Percentiles rank a stretch among this genome's conserved stretches.
Evolutionary conservation across 768 basidiomycete species (phyloP).

Genomic region (Leccinum imitatum): DNA sequence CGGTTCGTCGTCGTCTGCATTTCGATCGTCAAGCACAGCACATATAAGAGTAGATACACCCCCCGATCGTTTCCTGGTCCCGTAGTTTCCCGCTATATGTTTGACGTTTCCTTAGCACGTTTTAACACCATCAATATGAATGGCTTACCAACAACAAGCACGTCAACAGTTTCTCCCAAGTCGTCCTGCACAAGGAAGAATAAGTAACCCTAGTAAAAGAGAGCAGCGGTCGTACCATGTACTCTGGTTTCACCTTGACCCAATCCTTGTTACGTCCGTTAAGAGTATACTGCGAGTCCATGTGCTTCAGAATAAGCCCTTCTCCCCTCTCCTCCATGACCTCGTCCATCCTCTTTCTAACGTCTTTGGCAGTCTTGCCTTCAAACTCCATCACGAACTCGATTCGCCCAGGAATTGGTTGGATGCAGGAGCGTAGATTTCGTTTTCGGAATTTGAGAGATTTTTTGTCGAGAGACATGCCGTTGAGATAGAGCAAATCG

Average conservation of each 20-base stretch:
- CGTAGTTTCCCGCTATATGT: constrained; percentile 77
- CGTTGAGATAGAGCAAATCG: constrained; percentile 88
- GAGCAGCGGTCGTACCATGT: constrained; percentile 54
- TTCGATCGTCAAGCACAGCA: constrained; percentile 80
- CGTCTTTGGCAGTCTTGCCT: constrained; percentile 79
- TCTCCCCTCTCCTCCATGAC: constrained; percentile 87
- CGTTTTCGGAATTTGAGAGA: constrained; percentile 76
- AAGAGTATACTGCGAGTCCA: constrained; percentile 72
- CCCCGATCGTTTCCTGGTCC: constrained; percentile 81
- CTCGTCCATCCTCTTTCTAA: constrained; percentile 75
- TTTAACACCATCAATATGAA: neutral
- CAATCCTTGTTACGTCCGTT: constrained; percentile 90
- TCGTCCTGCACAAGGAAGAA: constrained; percentile 56
- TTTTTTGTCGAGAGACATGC: constrained; percentile 70
- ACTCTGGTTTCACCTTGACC: constrained; percentile 94
- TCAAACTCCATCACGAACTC: constrained; percentile 74
- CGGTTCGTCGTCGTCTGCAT: constrained; percentile 50
- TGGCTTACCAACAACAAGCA: constrained; percentile 79
- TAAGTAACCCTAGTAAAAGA: neutral
- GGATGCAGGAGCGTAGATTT: constrained; percentile 68
- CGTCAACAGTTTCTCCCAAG: constrained; percentile 90
- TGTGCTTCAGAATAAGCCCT: constrained; percentile 90
- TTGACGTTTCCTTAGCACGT: neutral
- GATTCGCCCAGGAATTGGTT: constrained; percentile 71
- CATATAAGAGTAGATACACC: constrained; percentile 89